Evolutionary conservation across 768 basidiomycete genomes (phyloP).

Genomic region (Dacryopinax primogenitus): DNA sequence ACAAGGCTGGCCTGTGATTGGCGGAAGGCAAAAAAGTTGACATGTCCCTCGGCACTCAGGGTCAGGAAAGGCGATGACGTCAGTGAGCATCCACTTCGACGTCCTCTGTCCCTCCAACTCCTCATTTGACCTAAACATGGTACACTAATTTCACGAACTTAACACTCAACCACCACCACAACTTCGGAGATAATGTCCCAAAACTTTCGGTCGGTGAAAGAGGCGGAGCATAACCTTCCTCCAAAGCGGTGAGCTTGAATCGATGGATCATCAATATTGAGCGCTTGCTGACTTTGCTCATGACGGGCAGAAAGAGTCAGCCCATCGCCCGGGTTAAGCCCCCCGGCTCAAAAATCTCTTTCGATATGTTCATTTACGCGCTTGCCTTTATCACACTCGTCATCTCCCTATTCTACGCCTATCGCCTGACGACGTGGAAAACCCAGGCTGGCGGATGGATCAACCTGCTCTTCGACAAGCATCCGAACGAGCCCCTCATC

Average conservation of each 20-base stretch:
- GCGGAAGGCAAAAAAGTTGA: background rate
- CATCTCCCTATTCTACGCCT: conserved; percentile 15
- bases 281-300: background rate
- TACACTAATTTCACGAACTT: background rate
- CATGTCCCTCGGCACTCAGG: background rate
- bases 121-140: background rate
- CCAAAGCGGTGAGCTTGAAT: conserved; percentile 7
- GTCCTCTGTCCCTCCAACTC: background rate
- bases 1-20: background rate
- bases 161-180: background rate
- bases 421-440: conserved; percentile 16
- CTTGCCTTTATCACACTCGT: conserved; percentile 9
- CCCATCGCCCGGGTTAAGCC: background rate
- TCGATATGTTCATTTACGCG: conserved; percentile 12
- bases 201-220: background rate
- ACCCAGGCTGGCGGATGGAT: conserved; percentile 14
- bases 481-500: conserved; percentile 11
- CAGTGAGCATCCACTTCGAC: background rate
- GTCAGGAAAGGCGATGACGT: background rate
- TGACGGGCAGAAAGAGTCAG: background rate
- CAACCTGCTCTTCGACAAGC: conserved; percentile 14
- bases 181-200: background rate
- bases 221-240: conserved; percentile 8
- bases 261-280: background rate
- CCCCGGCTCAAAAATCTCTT: conserved; percentile 1